Conservation (phyloP, 495 filamentous ascomycete genomes). For the Tuber calosporum region DNA sequence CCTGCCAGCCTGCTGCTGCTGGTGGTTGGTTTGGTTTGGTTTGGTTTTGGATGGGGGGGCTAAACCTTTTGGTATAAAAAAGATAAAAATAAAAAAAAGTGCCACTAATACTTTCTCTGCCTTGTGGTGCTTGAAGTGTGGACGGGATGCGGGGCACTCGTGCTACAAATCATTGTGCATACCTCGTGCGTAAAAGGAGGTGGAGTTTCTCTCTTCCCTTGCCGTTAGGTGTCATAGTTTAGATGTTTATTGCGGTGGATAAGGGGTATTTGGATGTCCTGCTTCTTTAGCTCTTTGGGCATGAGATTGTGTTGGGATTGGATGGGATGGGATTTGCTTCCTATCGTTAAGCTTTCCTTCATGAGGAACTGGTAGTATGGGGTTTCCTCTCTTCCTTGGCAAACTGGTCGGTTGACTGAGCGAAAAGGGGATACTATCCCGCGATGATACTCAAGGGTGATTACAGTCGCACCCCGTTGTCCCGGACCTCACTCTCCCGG, state of each 20-base stretch:
- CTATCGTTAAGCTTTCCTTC: not conserved
- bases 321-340: not conserved
- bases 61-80: not conserved
- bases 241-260: not conserved
- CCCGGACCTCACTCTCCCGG: no score
- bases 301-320: not conserved
- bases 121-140: not conserved
- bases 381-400: not conserved
- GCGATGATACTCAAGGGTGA: not conserved
- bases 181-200: no score
- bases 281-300: not conserved
- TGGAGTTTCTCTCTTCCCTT: not conserved
- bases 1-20: no score
- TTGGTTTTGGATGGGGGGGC: not conserved
- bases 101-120: not conserved
- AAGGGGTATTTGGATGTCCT: not conserved
- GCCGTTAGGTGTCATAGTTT: not conserved
- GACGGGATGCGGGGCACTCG: not conserved
- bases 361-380: not conserved
- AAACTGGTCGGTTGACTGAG: not conserved
- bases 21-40: not conserved
- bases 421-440: not conserved
- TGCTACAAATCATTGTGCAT: not conserved
- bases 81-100: not conserved
- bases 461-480: no score